Evolutionary conservation across 495 filamentous ascomycete species (phyloP).

Genomic region (Glonium stellatum): DNA sequence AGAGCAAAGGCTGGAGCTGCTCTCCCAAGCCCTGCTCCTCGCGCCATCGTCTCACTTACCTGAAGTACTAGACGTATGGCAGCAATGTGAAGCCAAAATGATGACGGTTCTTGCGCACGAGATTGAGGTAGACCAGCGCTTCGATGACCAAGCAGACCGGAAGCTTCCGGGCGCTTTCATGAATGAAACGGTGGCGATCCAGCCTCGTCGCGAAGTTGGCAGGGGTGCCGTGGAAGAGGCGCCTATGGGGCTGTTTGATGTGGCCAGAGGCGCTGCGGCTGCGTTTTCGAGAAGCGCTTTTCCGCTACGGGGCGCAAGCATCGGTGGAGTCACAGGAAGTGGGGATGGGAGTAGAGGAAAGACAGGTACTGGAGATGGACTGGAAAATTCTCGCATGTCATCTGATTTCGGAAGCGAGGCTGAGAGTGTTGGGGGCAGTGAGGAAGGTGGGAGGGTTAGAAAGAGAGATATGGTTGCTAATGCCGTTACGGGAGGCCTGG

Average conservation of each 20-base stretch:
- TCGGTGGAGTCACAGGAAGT: not conserved
- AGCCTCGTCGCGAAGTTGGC: conserved; percentile 32
- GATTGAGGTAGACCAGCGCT: conserved; percentile 64
- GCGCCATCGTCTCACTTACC: conserved; percentile 70
- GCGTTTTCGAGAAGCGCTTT: conserved; percentile 63
- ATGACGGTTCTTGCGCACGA: conserved; percentile 61
- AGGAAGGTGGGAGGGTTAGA: conserved; percentile 31
- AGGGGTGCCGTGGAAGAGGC: conserved; percentile 53
- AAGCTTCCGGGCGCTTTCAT: conserved; percentile 62
- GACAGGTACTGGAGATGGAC: too few relatives aligned
- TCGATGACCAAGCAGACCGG: conserved; percentile 28
- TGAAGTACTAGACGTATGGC: conserved; percentile 79
- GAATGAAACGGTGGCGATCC: conserved; percentile 32
- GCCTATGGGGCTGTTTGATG: conserved; percentile 90
- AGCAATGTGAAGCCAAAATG: conserved; percentile 81
- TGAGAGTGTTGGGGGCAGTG: conserved; percentile 24
- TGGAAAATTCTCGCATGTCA: conserved; percentile 1
- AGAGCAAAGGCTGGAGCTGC: conserved; percentile 83
- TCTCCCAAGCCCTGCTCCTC: conserved; percentile 75
- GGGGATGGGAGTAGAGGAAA: conserved; percentile 1
- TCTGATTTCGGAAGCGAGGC: conserved; percentile 22
- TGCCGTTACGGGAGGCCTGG: conserved; percentile 36
- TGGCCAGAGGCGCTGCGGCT: conserved; percentile 73
- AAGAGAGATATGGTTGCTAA: conserved; percentile 40
- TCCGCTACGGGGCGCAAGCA: conserved; percentile 40